Base-by-base conservation (phyloP, 2,329 filamentous ascomycete species). In the Huntiella bhutanensis region DNA sequence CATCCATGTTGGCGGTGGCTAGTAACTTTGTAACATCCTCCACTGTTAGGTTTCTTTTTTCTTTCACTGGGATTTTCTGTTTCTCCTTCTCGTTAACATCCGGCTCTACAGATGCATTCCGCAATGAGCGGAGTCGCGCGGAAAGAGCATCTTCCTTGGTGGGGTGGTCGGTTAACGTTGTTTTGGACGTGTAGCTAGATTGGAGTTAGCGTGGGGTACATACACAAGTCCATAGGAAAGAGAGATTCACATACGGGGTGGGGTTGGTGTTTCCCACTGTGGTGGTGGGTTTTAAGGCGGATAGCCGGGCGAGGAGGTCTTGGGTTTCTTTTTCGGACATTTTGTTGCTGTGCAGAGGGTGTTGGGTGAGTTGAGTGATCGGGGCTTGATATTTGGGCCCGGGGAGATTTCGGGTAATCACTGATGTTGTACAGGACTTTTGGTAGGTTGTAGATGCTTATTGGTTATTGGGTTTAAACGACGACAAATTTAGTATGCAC, bases 71-170 rank as follows among this genome's bases (percentile, higher is more conserved):
- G 22, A 4, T 10, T 28, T 28, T 10, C 22, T 28, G 6, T 8
- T 28, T 28, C 22, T 28, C 8, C 8, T 49, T 49, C n/a, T 50
- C 47, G 2, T 33, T 34, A 11, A 22, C 39, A 5, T 52, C 46
- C 22, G 51, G 46, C 12, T 51, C 40, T 22, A 54, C 43, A 8
- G 53, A 49, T 10, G 50, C 41, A 4, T 44, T 38, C 5, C 72
- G 66, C 15, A 76, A 60, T 4, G 61, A 65, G 52, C 68, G 69
- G 39, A 76, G 61, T 16, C 72, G 64, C 2, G 65, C 65, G 2
- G 70, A 61, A 6, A 76, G 61, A 6, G 63, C 61, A 54, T 75
- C 70, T 51, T 73, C 69, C 36, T 62, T 62, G 0, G 68, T 67
- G 22, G 22, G 22, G 22, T 10, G 22, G 22, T 28, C 22, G 22